These are phyloP conservation scores for Phellopilus nigrolimitatus DNA, from an alignment of 1,284 basidiomycete species.

Conservation along the genomic window DNA sequence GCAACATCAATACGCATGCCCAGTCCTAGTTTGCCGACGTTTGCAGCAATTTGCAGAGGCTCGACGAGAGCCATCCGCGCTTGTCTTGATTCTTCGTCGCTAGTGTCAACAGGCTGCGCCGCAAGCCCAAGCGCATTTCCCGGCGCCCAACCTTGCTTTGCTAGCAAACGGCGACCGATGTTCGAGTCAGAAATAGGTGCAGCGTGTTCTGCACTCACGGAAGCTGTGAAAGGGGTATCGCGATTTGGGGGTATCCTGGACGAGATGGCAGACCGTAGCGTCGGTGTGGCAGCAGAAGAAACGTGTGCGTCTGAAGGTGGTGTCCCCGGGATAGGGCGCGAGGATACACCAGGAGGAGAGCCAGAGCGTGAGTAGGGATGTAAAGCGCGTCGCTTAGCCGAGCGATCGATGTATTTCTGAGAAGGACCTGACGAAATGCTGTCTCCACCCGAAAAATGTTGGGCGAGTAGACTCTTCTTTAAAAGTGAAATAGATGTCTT, in stretches of 20 bases:
- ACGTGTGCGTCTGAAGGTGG: too few species aligned
- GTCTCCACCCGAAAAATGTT: slow-evolving; percentile 15
- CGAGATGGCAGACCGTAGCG: not conserved
- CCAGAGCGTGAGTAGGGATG: slow-evolving; percentile 38
- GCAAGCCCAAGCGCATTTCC: slow-evolving; percentile 52
- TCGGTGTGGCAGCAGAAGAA: not conserved
- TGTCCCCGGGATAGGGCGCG: not conserved
- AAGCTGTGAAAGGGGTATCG: not conserved
- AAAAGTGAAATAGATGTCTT: slow-evolving; percentile 13
- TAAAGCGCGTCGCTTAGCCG: slow-evolving; percentile 59
- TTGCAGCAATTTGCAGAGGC: slow-evolving; percentile 47
- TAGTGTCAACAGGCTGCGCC: slow-evolving; percentile 22
- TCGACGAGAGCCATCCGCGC: slow-evolving; percentile 41
- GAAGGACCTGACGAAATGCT: not conserved
- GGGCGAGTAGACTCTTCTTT: slow-evolving; percentile 13
- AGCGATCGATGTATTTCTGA: slow-evolving; percentile 54
- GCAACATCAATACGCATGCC: slow-evolving; percentile 32
- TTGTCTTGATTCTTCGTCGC: not conserved
- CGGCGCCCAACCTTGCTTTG: slow-evolving; percentile 72
- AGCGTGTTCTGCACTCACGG: slow-evolving; percentile 24
- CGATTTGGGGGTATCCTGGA: not conserved
- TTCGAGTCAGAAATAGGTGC: slow-evolving; percentile 51
- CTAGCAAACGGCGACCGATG: slow-evolving; percentile 59
- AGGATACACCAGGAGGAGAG: slow-evolving; percentile 37
- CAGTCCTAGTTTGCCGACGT: slow-evolving; percentile 46